Percentiles rank a stretch among this genome's conserved stretches.
phyloP scores from a whole-genome alignment of 2,329 filamentous ascomycete genomes.

The Clathrospora elynae region DNA sequence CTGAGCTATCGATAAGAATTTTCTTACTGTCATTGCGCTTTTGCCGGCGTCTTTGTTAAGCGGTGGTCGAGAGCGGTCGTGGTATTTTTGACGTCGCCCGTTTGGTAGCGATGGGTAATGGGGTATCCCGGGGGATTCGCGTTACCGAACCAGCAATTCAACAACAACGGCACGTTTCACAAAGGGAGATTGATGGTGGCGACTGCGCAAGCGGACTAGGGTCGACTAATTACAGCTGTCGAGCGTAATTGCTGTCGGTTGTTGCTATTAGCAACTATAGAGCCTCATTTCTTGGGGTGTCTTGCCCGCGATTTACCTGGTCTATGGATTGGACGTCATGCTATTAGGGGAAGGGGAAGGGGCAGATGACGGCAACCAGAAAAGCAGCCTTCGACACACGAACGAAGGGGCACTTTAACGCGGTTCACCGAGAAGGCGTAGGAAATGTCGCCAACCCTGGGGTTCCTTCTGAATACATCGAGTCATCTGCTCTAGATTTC shows the following conservation, averaged over 20 bases:
- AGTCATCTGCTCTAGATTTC: no score
- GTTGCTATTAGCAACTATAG: neutral
- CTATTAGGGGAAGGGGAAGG: neutral
- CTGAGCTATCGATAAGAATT: constrained; percentile 1
- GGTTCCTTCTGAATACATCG: no score
- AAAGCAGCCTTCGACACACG: neutral
- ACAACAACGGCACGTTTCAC: constrained; percentile 5
- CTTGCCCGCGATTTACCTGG: constrained; percentile 4
- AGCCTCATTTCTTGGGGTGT: neutral
- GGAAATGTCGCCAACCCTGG: no score
- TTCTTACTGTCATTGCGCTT: neutral
- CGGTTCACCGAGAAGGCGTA: no score
- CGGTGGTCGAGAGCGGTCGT: neutral
- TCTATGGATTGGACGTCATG: no score
- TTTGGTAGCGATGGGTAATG: no score
- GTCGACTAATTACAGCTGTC: no score
- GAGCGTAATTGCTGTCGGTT: constrained; percentile 1
- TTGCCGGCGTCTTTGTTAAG: neutral
- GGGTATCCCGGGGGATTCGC: neutral
- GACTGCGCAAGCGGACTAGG: constrained; percentile 4
- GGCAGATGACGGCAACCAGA: constrained; percentile 2
- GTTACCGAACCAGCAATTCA: neutral
- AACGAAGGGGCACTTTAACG: no score
- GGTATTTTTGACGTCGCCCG: neutral
- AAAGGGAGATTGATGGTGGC: neutral